phyloP scores from a whole-genome alignment of 2,329 filamentous ascomycete genomes.

The Trichophyton benhamiae region DNA sequence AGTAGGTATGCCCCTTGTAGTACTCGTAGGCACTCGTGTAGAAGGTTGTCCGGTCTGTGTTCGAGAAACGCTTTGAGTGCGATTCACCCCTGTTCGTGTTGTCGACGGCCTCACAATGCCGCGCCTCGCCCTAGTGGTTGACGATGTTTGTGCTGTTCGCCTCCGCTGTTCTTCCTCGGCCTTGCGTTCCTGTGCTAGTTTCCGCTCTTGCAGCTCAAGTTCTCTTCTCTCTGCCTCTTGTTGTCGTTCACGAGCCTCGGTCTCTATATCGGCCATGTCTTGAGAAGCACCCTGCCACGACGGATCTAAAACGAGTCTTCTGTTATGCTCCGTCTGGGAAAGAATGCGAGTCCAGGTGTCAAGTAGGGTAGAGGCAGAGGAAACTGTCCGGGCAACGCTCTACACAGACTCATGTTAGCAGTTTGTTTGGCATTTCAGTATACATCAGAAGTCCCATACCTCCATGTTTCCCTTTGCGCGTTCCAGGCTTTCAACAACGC shows the following conservation, averaged over 20 bases:
- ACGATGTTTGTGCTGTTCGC: slow-evolving; percentile 20
- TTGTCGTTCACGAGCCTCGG: slow-evolving; percentile 59
- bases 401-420: slow-evolving; percentile 21
- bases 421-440: background rate
- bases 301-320: slow-evolving; percentile 77
- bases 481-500: slow-evolving; percentile 34
- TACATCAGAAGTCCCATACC: slow-evolving; percentile 22
- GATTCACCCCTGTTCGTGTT: slow-evolving; percentile 20
- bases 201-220: slow-evolving; percentile 64
- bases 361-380: slow-evolving; percentile 75
- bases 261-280: slow-evolving; percentile 76
- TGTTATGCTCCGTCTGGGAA: slow-evolving; percentile 94
- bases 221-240: slow-evolving; percentile 66
- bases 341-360: slow-evolving; percentile 95
- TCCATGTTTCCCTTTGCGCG: slow-evolving; percentile 40
- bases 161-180: slow-evolving; percentile 38
- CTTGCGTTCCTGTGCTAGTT: slow-evolving; percentile 51
- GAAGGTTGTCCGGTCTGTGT: slow-evolving; percentile 13
- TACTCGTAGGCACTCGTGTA: slow-evolving; percentile 13
- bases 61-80: slow-evolving; percentile 24
- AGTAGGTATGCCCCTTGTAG: slow-evolving; percentile 21
- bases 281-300: slow-evolving; percentile 80
- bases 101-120: slow-evolving; percentile 19
- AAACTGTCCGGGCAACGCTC: slow-evolving; percentile 77
- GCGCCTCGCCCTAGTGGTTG: slow-evolving; percentile 21